Evolutionary conservation across 441 rosid species (phyloP), one percentile per base, ranked within the genome.

Genomic region (Mallotus japonicus): DNA sequence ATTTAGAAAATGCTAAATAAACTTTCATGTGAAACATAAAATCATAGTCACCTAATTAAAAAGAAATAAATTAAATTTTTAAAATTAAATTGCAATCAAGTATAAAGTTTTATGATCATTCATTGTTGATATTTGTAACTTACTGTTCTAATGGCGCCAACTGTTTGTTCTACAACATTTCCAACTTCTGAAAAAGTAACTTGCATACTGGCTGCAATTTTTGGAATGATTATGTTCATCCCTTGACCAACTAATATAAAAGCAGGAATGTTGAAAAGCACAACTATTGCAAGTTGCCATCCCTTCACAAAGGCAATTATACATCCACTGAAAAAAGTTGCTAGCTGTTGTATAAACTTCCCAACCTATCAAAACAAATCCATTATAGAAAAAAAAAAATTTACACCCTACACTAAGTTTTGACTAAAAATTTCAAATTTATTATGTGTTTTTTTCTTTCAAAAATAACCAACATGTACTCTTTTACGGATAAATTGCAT

Each of bases 121-220:
- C 40, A 34, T 34, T 34, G 40, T 34, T 34, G 40, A 34, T 34
- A 34, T 34, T 3, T 34, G 40, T 34, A 34, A 34, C 40, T 77
- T 78, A 90, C 96, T 2, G 93, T 92, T 86, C 91, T 80, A 70
- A 92, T 92, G 65, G 84, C 87, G 44, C 95, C 90, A 24, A 90
- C 79, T n/a, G 95, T 89, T 80, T 92, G 95, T 81, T 90, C 96
- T 2, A 86, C 96, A 4, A 83, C 84, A 76, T 80, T 84, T 34
- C 90, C 90, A 19, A 93, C 93, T 61, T 83, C 79, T 11, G 87
- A 85, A 20, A 87, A 88, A 57, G 96, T 90, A 56, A 79, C 64
- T 73, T 90, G 93, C 42, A 85, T 91, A 8, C 83, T 85, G 51
- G 85, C 84, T 0, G 87, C 75, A 85, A 88, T 81, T 76, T 86